Evolutionary conservation across 495 filamentous ascomycete species (phyloP).

Genomic region (Xylaria grammica): DNA sequence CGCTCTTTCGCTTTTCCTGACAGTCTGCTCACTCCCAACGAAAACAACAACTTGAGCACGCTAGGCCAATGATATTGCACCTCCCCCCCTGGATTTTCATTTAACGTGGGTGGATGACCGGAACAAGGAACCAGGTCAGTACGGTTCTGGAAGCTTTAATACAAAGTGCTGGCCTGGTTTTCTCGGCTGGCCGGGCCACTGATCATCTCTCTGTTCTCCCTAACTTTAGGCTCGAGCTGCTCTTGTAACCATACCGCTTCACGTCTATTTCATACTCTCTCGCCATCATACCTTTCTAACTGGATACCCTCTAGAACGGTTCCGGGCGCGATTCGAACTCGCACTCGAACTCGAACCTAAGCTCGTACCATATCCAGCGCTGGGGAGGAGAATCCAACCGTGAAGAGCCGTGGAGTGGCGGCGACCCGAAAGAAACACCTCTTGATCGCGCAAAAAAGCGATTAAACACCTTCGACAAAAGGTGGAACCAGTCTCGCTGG

Average conservation of each 20-base stretch:
- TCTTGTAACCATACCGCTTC: neutral
- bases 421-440: neutral
- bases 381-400: conserved; percentile 9
- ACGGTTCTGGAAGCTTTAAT: neutral
- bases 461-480: conserved; percentile 10
- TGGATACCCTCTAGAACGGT: neutral
- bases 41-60: neutral
- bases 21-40: neutral
- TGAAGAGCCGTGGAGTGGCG: conserved; percentile 7
- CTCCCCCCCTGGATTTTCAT: neutral
- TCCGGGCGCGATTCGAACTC: conserved; percentile 13
- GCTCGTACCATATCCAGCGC: conserved; percentile 12
- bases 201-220: neutral
- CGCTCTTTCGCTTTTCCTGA: no score
- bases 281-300: neutral
- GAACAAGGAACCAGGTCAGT: conserved; percentile 9
- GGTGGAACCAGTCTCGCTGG: conserved; percentile 17
- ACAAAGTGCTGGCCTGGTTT: neutral
- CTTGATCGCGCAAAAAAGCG: neutral
- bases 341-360: neutral
- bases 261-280: neutral
- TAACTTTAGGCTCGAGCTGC: neutral
- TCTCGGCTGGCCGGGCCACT: neutral
- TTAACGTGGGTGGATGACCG: neutral
- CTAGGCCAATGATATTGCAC: neutral